These are phyloP conservation scores for Aureobasidium sp. DNA, from an alignment of 2,329 filamentous ascomycete species.

Conservation along the genomic window DNA sequence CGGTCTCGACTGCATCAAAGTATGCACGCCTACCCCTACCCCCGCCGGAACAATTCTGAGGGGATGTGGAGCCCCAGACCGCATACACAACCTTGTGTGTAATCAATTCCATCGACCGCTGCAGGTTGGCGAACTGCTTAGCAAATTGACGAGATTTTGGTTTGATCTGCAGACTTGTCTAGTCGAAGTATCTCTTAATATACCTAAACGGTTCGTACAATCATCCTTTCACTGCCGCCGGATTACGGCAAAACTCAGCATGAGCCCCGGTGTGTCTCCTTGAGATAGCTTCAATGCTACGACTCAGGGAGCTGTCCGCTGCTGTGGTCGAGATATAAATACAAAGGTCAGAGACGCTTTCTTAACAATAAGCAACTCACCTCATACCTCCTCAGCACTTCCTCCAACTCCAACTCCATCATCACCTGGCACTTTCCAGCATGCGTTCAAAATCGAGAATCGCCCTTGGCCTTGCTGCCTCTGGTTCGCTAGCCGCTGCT, in stretches of 20 bases:
- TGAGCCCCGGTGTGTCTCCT: background rate
- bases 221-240: slow-evolving; percentile 1
- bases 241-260: background rate
- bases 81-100: background rate
- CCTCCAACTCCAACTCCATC: background rate
- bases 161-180: background rate
- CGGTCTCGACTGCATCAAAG: background rate
- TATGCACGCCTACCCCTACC: background rate
- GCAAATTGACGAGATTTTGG: background rate
- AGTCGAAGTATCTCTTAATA: background rate
- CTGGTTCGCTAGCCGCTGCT: slow-evolving; percentile 40
- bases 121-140: background rate
- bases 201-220: background rate
- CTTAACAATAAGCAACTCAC: background rate
- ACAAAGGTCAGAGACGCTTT: background rate
- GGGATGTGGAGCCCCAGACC: background rate
- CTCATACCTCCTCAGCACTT: background rate
- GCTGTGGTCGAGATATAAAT: background rate
- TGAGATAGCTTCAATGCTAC: background rate
- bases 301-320: background rate
- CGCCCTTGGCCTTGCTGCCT: slow-evolving; percentile 25
- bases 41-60: background rate
- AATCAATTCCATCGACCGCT: background rate
- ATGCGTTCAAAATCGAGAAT: slow-evolving; percentile 10
- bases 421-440: background rate